phyloP scores from a whole-genome alignment of 306 rosid genomes.

The Rosa chinensis region DNA sequence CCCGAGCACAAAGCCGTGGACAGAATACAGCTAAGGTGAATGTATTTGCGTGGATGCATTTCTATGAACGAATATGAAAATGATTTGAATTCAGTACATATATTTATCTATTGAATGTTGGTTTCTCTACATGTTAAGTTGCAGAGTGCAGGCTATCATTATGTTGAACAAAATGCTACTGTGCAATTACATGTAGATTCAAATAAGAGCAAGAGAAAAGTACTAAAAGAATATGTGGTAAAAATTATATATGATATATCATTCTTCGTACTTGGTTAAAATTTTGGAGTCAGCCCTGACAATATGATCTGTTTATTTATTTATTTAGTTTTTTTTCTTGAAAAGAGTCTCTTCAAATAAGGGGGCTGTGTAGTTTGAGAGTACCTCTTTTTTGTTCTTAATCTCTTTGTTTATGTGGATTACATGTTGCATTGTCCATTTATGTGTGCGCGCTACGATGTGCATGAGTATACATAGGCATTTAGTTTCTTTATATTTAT shows the following conservation, averaged over 20 bases:
- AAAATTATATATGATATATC: not conserved
- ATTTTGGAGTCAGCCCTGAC: not conserved
- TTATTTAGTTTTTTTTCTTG: not conserved
- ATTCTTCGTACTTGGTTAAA: not conserved
- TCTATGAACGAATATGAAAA: not conserved
- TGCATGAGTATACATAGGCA: not conserved
- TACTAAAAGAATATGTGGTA: not conserved
- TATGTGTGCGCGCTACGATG: not conserved
- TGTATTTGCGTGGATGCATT: not conserved
- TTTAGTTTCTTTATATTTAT: not conserved
- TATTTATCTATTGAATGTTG: not conserved
- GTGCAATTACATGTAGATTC: slow-evolving; percentile 8
- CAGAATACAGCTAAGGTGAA: slow-evolving; percentile 14
- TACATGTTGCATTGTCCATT: not conserved
- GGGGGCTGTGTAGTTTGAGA: not conserved
- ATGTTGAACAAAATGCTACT: not conserved
- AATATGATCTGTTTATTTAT: not conserved
- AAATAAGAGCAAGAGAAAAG: not conserved
- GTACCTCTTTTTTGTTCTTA: not conserved
- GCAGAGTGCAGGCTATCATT: slow-evolving; percentile 9
- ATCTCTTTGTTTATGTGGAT: not conserved
- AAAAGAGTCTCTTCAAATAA: not conserved
- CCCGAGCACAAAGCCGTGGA: slow-evolving; percentile 9
- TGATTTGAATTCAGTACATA: not conserved
- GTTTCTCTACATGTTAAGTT: slow-evolving; percentile 2